Evolutionary conservation across 805 yeast species (phyloP).

Genomic region (Brettanomyces naardenensis): DNA sequence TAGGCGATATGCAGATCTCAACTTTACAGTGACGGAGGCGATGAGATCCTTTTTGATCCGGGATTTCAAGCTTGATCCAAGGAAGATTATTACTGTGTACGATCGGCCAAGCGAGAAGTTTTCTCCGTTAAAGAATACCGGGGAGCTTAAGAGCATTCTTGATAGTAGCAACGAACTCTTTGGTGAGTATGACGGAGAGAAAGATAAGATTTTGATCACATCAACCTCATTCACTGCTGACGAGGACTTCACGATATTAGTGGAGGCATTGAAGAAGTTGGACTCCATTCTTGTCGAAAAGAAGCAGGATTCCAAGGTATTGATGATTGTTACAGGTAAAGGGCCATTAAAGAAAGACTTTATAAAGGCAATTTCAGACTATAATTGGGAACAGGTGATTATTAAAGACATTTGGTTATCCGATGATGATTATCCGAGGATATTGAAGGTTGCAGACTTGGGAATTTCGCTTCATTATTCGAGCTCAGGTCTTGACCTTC

Average conservation of each 20-base stretch:
- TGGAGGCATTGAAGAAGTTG: constrained; percentile 59
- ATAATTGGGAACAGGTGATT: constrained; percentile 38
- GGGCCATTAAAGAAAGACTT: constrained; percentile 71
- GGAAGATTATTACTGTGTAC: constrained; percentile 57
- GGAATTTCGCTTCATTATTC: constrained; percentile 90
- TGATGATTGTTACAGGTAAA: constrained; percentile 89
- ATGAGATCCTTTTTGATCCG: constrained; percentile 55
- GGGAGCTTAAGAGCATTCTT: constrained; percentile 25
- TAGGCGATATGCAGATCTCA: constrained; percentile 51
- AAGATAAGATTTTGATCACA: constrained; percentile 63
- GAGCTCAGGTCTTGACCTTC: constrained; percentile 88
- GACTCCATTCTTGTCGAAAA: constrained; percentile 30
- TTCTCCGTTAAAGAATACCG: constrained; percentile 34
- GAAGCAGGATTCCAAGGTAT: constrained; percentile 35
- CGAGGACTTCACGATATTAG: constrained; percentile 69
- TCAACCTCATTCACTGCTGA: constrained; percentile 96
- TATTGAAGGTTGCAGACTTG: constrained; percentile 71
- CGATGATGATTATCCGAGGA: constrained; percentile 68
- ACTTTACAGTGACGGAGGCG: constrained; percentile 72
- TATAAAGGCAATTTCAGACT: constrained; percentile 6
- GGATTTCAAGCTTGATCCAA: constrained; percentile 44
- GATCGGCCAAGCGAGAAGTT: constrained; percentile 80
- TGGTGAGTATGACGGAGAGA: constrained; percentile 15
- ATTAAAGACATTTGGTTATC: constrained; percentile 71
- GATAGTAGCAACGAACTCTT: constrained; percentile 28